Base-by-base conservation (phyloP, 192 early-diverging fungal genomes). In the Coemansia sp. region DNA sequence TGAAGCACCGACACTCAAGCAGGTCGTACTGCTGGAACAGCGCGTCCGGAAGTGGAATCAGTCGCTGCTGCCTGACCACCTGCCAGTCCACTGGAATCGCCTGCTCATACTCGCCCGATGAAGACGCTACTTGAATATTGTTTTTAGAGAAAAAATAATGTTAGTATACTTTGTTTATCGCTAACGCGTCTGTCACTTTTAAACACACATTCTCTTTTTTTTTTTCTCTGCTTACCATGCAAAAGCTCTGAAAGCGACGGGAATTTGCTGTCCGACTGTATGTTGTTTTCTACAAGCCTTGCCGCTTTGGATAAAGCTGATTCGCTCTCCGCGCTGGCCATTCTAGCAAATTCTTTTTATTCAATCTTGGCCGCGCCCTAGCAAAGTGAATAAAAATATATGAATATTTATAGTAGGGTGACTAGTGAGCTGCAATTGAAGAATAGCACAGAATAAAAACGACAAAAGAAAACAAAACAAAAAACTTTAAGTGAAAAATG, bases 11-110 rank as follows among this genome's bases (percentile, higher is more conserved):
- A 57, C 84, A 89, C 69, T 90, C 82, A 1, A 92, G 76, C 19
- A 81, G 63, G 56, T 92, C 85, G 62, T 92, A 92, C 57, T 79
- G 76, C 62, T 93, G 87, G 67, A 89, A 89, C 50, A 93, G 65
- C 55, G 81, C 85, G 62, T 89, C 86, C 0, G 91, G 91, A 17
- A 93, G 81, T 10, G 86, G 81, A 23, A 89, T 80, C 24, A 81
- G 69, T 38, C 83, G 83, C 68, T 87, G 82, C 57, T 82, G 78
- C 10, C 66, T 62, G 37, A 89, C 71, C 47, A 86, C 66, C 56
- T 84, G 82, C 64, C 83, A 81, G 8, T 71, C 77, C 0, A 71
- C 49, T 25, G 77, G 59, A 59, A 78, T 34, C 51, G 73, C 62
- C 23, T 22, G 37, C 42, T 78, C 73, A 65, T 87, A 84, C 21